Base-by-base conservation (phyloP, 306 rosid genomes). In the Begonia peltatifolia region DNA sequence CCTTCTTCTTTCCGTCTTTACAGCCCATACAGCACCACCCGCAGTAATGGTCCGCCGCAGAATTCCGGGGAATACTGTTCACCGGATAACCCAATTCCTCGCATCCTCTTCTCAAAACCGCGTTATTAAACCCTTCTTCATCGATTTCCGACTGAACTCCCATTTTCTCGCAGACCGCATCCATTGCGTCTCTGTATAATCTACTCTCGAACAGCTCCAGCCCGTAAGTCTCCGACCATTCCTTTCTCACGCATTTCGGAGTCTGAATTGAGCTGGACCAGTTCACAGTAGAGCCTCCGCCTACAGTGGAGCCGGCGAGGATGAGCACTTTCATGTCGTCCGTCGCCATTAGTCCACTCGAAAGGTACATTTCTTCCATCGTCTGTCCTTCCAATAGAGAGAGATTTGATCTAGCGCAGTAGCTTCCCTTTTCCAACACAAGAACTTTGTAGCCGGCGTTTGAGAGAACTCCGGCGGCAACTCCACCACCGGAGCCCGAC, bases 21-120 rank as follows among this genome's bases (percentile, higher is more conserved):
- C 92, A 87, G 13, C 96, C 94, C 50, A 83, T 30, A 63, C 83
- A 62, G 25, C 96, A 87, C 96, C 96, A 87, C 2, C 96, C 96
- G 54, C 94, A 87, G 35, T 83, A 79, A 57, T 81, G 96, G 73
- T 79, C 81, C 0, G 83, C 22, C 6, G 78, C 25, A 14, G 96
- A 67, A 48, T 87, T 87, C 52, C 96, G 62, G 0, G 96, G 90
- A 52, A 87, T 79, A 10, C 55, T 76, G 1, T 6, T 57, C 10
- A 79, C 76, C 6, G 89, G 75, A 55, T 79, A 76, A 4, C 94
- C 90, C 87, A 83, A 62, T 59, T 83, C 83, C 51, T 72, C 57
- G 55, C 96, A 87, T 72, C 96, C 94, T 76, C 14, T 69, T 66
- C 96, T 74, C 8, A 87, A 57, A 2, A 87, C 42, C 1, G 84